These are phyloP conservation scores for Eucalyptus albens DNA, from an alignment of 345 rosid genomes.

Conservation along the genomic window DNA sequence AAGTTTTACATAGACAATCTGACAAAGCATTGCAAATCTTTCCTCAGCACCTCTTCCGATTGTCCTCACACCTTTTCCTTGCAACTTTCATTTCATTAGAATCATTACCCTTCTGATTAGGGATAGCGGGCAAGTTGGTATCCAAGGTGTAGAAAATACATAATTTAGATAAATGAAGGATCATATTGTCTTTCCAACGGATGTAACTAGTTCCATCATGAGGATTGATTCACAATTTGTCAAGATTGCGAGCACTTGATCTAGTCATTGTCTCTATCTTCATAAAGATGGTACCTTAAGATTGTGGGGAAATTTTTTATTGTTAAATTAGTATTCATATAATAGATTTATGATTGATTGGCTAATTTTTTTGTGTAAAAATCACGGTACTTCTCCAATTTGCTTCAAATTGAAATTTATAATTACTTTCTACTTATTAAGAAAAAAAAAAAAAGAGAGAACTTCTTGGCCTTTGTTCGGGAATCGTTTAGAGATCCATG, in stretches of 20 bases:
- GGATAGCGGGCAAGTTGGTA: not conserved
- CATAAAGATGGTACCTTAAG: not conserved
- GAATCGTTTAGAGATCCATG: not conserved
- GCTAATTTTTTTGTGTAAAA: no score
- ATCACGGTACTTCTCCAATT: no score
- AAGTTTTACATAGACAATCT: fast-evolving
- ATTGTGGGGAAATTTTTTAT: not conserved
- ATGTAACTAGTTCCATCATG: not conserved
- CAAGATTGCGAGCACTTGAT: not conserved
- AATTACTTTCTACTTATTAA: not conserved
- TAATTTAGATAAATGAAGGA: not conserved
- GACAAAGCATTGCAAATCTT: not conserved
- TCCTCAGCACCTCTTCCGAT: fast-evolving
- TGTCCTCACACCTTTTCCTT: not conserved
- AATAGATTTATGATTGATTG: no score
- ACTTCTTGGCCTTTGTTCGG: not conserved
- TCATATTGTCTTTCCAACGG: fast-evolving
- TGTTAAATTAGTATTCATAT: no score
- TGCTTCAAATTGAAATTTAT: no score
- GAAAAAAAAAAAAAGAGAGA: no score
- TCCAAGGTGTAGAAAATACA: not conserved
- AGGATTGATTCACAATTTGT: not conserved
- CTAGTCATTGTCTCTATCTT: fast-evolving
- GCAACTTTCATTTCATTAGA: fast-evolving
- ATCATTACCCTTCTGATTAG: not conserved